These are phyloP conservation scores for Benincasa hispida DNA, from an alignment of 306 rosid species.

Conservation along the genomic window DNA sequence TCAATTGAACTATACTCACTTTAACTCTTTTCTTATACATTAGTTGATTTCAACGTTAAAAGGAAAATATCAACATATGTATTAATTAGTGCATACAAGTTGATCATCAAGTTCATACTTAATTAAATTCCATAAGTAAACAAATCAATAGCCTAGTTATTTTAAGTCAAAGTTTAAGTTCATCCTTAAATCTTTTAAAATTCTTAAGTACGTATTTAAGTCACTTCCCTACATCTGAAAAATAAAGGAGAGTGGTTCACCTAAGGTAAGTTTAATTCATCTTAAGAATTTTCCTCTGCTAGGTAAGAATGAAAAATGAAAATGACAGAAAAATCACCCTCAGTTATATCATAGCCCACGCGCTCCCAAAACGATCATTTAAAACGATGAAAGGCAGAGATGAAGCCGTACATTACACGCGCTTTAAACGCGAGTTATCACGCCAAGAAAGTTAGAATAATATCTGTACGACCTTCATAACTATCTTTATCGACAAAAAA, in stretches of 20 bases:
- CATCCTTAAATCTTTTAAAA: no score
- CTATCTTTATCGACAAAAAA: not conserved
- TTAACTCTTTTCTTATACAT: no score
- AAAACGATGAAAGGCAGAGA: not conserved
- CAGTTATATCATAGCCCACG: not conserved
- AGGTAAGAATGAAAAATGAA: not conserved
- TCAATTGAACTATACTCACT: no score
- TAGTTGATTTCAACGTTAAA: no score
- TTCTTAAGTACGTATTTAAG: no score
- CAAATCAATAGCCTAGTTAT: no score
- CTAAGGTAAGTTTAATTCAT: not conserved
- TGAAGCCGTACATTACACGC: not conserved
- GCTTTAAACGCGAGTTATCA: not conserved
- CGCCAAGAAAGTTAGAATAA: not conserved
- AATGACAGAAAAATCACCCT: not conserved
- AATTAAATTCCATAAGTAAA: no score
- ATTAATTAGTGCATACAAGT: no score
- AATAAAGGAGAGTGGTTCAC: not conserved
- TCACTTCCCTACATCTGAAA: no score
- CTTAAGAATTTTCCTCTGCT: not conserved
- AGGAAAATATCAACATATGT: no score
- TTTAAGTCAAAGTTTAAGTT: no score
- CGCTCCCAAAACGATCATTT: not conserved
- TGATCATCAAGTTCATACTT: no score
- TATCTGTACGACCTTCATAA: not conserved